Base-by-base conservation (phyloP, 2,329 filamentous ascomycete species). In the Geosmithia morbida region DNA sequence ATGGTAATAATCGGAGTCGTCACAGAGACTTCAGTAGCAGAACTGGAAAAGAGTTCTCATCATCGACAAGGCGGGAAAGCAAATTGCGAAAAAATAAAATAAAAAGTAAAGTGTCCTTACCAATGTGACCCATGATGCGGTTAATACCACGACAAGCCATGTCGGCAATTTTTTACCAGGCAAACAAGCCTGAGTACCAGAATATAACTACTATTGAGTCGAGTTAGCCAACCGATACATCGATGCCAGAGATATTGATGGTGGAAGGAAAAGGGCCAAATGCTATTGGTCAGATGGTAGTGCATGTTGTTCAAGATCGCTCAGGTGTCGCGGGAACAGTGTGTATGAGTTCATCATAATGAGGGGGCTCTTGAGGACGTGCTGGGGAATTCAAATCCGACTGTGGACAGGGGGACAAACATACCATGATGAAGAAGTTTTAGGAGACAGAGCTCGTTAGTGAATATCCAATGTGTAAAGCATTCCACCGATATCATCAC, bases 11-110 rank as follows among this genome's bases (percentile, higher is more conserved):
- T 68, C 62, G 69, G 64, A 76, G 62, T 81, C 79, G 74, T 81
- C 79, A 83, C 67, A 64, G 55, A 62, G 59, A 56, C 77, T 84
- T 26, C 80, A 83, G 80, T 75, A 84, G 80, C 80, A 84, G 80
- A 84, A 84, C 80, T 84, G 80, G 73, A 73, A 70, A 68, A 67
- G 64, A 53, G 66, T 69, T 79, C 68, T 83, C 79, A 83, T 84
- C 80, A 83, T 70, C 59, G 61, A 71, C 65, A 45, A 26, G 20
- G 44, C 11, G 13, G 29, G 45, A 50, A 46, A 48, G 44, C 43
- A 47, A n/a, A n/a, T n/a, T n/a, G n/a, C n/a, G n/a, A n/a, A 47
- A 39, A 50, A 52, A 37, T 7, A 11, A 13, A 37, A 37, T 5
- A 3, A 37, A 37, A 16, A 16, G 13, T 7, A 11, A 47, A 52